Base-by-base conservation (phyloP, 2,329 filamentous ascomycete genomes). In the Aspergillus cejpii region DNA sequence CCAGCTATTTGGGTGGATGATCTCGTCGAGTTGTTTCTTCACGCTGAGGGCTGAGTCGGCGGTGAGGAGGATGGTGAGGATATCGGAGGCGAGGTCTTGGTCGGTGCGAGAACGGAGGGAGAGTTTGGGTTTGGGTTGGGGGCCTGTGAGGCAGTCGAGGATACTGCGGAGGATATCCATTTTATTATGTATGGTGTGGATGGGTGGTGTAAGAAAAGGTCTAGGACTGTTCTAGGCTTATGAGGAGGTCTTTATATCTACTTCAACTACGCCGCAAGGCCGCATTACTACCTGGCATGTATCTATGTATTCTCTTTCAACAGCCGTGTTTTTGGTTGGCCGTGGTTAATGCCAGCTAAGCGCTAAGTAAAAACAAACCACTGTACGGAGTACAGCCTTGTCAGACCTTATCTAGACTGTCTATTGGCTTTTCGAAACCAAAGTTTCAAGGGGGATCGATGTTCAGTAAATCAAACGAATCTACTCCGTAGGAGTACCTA, bases 1-100 rank as follows among this genome's bases (percentile, higher is more conserved):
- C 53, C 50, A 56, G 20, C 48, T 46, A 10, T 37, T 33, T 12
- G 47, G 7, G 21, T 26, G 8, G 27, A 56, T 44, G 5, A 37
- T 40, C n/a, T 50, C 50, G 11, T 50, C 11, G 20, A 54, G 10
- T 10, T 19, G 4, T 26, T 51, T 53, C 4, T 41, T 28, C 3
- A 50, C 37, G 3, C n/a, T n/a, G 20, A 5, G 27, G 27, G 27
- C 2, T 40, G 11, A 12, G 11, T 27, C 2, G 34, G 43, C 24
- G n/a, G 34, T 45, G 20, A 48, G 39, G 3, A 52, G 24, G 6
- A 43, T 44, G 29, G 37, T 44, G 20, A 50, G 28, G 24, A 53
- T 38, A 8, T 50, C 36, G 3, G 50, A 46, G 3, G 47, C 38
- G 23, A 40, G 26, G 29, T 29, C 12, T 2, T 12, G 6, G 2